These are phyloP conservation scores for Ziziphus jujuba DNA, from an alignment of 306 rosid species.

Conservation along the genomic window DNA sequence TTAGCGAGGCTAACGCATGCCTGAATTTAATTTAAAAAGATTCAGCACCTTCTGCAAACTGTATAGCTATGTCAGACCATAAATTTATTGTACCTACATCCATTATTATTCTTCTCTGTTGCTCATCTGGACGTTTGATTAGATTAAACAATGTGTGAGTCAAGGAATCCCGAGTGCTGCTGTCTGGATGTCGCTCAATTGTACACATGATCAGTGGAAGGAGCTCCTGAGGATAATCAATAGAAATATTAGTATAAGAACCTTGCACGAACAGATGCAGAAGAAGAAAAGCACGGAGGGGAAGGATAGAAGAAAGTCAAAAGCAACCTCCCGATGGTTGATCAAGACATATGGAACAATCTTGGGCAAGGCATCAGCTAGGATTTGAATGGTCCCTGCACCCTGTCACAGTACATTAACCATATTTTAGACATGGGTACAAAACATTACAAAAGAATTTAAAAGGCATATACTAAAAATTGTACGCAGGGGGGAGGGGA, in stretches of 20 bases:
- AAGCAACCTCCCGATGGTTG: slow-evolving; percentile 93
- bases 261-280: neutral
- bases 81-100: slow-evolving; percentile 56
- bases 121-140: slow-evolving; percentile 97
- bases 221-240: slow-evolving; percentile 68
- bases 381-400: slow-evolving; percentile 78
- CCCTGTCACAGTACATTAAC: slow-evolving; percentile 55
- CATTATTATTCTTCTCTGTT: slow-evolving; percentile 90
- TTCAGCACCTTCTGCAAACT: slow-evolving; percentile 19
- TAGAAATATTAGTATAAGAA: slow-evolving; percentile 12
- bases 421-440: slow-evolving; percentile 19
- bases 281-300: neutral
- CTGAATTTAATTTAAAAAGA: slow-evolving; percentile 47
- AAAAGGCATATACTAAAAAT: neutral
- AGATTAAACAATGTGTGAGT: slow-evolving; percentile 95
- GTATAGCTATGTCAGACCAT: slow-evolving; percentile 1
- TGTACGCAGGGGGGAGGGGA: neutral
- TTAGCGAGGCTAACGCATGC: slow-evolving; percentile 93
- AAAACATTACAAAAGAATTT: neutral
- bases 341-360: slow-evolving; percentile 97
- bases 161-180: slow-evolving; percentile 90
- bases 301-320: neutral
- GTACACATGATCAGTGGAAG: slow-evolving; percentile 99
- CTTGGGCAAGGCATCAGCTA: slow-evolving; percentile 94
- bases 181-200: slow-evolving; percentile 95